These are phyloP conservation scores for Ophiosphaerella herpotricha DNA, from an alignment of 2,329 filamentous ascomycete genomes.

Conservation along the genomic window DNA sequence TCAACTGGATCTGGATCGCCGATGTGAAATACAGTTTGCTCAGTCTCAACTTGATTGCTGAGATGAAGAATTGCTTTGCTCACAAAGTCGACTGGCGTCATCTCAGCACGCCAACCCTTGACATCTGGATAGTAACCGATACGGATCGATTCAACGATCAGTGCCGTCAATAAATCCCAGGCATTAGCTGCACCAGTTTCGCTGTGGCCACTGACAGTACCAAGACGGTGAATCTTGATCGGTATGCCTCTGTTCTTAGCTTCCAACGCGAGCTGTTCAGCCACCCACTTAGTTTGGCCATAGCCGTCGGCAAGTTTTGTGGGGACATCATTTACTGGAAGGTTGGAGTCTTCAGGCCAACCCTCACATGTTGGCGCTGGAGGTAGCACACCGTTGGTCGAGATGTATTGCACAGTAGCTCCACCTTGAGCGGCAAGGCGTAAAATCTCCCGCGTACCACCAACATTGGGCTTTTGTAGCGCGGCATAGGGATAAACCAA, in stretches of 20 bases:
- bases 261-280: slow-evolving; percentile 73
- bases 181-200: slow-evolving; percentile 75
- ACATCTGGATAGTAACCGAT: slow-evolving; percentile 73
- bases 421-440: slow-evolving; percentile 69
- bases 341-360: slow-evolving; percentile 71
- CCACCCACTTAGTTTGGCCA: slow-evolving; percentile 81
- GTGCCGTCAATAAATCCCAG: slow-evolving; percentile 75
- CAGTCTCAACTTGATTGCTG: slow-evolving; percentile 64
- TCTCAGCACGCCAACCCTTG: slow-evolving; percentile 76
- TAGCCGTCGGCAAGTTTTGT: slow-evolving; percentile 73
- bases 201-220: slow-evolving; percentile 80
- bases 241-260: slow-evolving; percentile 71
- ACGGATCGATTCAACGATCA: slow-evolving; percentile 77
- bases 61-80: slow-evolving; percentile 74
- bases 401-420: slow-evolving; percentile 77
- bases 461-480: slow-evolving; percentile 73
- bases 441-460: slow-evolving; percentile 76
- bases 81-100: slow-evolving; percentile 84
- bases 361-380: slow-evolving; percentile 64
- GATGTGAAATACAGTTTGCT: slow-evolving; percentile 72
- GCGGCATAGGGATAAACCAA: slow-evolving; percentile 82
- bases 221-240: slow-evolving; percentile 71
- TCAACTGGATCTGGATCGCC: slow-evolving; percentile 73
- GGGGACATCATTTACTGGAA: slow-evolving; percentile 70
- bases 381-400: slow-evolving; percentile 79